Conservation (phyloP, 2,329 filamentous ascomycete genomes). For the Colletotrichum eremochloae region DNA sequence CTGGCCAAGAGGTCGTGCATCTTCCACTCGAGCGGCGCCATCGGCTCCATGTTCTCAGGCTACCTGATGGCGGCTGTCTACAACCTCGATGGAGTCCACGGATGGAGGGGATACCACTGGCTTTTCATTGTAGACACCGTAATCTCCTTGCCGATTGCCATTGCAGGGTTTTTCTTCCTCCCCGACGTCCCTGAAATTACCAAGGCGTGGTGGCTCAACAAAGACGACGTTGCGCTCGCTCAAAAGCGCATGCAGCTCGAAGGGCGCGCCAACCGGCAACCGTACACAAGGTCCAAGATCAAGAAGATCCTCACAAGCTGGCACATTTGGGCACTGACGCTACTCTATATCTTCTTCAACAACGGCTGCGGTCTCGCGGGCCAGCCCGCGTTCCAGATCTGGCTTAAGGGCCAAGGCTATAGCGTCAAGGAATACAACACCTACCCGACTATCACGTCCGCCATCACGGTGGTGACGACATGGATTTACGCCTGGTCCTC, state of each 20-base stretch:
- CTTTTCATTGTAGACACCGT: conserved; percentile 57
- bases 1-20: conserved; percentile 49
- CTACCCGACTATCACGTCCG: conserved; percentile 71
- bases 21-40: conserved; percentile 45
- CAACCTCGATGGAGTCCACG: conserved; percentile 50
- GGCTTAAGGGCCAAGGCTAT: conserved; percentile 61
- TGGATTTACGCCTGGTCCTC: conserved; percentile 76
- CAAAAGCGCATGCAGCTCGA: conserved; percentile 59
- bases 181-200: conserved; percentile 44
- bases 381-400: conserved; percentile 68
- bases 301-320: conserved; percentile 73
- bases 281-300: conserved; percentile 63
- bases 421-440: conserved; percentile 60
- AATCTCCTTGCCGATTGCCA: conserved; percentile 44
- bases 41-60: conserved; percentile 48
- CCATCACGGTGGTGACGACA: conserved; percentile 68
- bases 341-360: conserved; percentile 75
- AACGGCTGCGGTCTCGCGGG: conserved; percentile 63
- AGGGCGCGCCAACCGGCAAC: conserved; percentile 57
- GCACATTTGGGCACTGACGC: conserved; percentile 72
- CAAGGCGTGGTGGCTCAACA: conserved; percentile 46
- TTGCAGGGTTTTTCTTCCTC: conserved; percentile 45
- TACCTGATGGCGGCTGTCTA: conserved; percentile 55
- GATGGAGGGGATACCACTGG: conserved; percentile 54
- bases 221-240: conserved; percentile 55